Evolutionary conservation across 2,329 filamentous ascomycete species (phyloP), one percentile per base, ranked within the genome.

Genomic region (Monilinia laxa): DNA sequence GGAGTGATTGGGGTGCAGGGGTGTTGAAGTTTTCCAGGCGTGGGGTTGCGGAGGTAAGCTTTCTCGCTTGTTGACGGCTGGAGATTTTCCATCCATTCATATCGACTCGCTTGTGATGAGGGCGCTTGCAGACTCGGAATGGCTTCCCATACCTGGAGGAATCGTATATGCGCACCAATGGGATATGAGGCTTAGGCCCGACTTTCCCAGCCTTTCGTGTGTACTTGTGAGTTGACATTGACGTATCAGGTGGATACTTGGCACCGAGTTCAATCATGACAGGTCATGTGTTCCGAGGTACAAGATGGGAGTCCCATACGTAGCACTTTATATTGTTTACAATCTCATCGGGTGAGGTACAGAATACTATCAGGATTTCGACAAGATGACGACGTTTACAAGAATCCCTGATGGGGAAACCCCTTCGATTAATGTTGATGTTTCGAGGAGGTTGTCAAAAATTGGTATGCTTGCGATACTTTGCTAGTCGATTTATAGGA

Each of bases 321-420:
- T 28, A 20, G 38, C 38, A 40, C 52, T 57, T 65, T 65, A 14
- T 59, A 49, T 65, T 40, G 28, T 51, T 47, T 58, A 31, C 12
- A 4, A 3, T 64, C 40, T 47, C 53, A 65, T 58, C 42, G 31
- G 23, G 40, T 28, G 14, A 64, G 62, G 14, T 18, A 38, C 52
- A 20, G 52, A 64, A 45, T 53, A 31, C 40, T 23, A 12, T 11
- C 25, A 28, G 10, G 18, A 64, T 40, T 51, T 58, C 31, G 45
- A 11, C 58, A 69, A 62, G 9, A 92, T 92, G 90, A 86, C 90
- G 12, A 90, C 87, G 57, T 92, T 91, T 75, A 92, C 90, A 31
- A 86, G 85, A 74, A 85, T 91, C 70, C 74, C 79, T 12, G 85
- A 87, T 66, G 81, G 81, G 70, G 84, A 88, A 71, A 82, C 79